phyloP scores from a whole-genome alignment of 1,284 basidiomycete species.

The Tetrapyrgos nigripes region DNA sequence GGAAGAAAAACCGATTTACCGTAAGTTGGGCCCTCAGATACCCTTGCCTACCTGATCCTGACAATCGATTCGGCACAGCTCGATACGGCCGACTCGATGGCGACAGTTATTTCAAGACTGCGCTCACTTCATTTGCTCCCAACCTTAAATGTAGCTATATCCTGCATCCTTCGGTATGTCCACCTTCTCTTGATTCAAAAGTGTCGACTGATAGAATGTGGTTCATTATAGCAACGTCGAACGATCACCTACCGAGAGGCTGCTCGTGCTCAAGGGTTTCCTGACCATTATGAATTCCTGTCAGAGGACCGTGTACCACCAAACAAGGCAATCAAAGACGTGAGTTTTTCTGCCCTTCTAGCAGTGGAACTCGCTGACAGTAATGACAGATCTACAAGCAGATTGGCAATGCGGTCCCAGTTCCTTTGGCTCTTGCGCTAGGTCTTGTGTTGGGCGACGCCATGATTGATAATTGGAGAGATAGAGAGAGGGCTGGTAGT shows the following conservation, averaged over 20 bases:
- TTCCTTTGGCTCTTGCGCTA: conserved; percentile 66
- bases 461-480: conserved; percentile 50
- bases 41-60: conserved; percentile 20
- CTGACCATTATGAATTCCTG: conserved; percentile 65
- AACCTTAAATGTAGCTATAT: conserved; percentile 54
- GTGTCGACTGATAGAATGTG: background rate
- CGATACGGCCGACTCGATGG: conserved; percentile 61
- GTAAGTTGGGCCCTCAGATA: conserved; percentile 34
- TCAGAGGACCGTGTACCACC: conserved; percentile 46
- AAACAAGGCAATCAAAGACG: conserved; percentile 49
- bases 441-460: conserved; percentile 63
- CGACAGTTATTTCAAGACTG: conserved; percentile 59
- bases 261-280: conserved; percentile 77
- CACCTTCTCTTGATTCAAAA: conserved; percentile 1
- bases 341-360: conserved; percentile 37
- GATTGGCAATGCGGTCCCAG: conserved; percentile 78
- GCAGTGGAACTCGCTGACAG: background rate
- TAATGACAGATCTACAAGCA: conserved; percentile 65
- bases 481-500: conserved; percentile 48
- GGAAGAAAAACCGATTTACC: conserved; percentile 45
- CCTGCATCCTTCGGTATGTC: conserved; percentile 65
- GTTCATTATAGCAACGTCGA: conserved; percentile 60
- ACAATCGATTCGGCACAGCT: conserved; percentile 36
- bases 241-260: conserved; percentile 67
- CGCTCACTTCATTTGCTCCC: conserved; percentile 59